Conservation (phyloP, 768 basidiomycete species). For the Tricholoma sp. region DNA sequence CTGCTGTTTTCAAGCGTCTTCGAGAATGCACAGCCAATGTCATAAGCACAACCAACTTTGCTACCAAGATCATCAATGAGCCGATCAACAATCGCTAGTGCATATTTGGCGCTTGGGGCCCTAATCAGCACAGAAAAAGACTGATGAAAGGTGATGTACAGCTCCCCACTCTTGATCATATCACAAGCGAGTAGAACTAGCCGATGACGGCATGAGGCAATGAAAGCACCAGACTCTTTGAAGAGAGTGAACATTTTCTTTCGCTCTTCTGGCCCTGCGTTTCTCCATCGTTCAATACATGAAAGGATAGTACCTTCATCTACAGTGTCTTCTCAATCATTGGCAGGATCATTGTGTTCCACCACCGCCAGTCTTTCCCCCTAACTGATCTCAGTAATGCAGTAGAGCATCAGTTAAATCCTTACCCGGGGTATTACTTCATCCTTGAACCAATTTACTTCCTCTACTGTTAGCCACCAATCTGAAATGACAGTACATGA, state of each 20-base stretch:
- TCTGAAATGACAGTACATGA: neutral
- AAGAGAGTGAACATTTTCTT: neutral
- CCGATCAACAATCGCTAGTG: neutral
- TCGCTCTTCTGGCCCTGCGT: neutral
- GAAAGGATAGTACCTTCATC: neutral
- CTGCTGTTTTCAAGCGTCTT: neutral
- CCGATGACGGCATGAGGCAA: no score
- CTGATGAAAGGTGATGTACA: neutral
- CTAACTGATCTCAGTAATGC: neutral
- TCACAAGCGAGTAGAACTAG: neutral
- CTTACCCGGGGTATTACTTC: neutral
- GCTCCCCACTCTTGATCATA: neutral
- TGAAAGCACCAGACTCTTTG: neutral
- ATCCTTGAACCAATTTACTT: neutral
- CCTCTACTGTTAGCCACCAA: neutral
- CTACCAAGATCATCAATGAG: neutral
- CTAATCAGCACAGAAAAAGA: neutral
- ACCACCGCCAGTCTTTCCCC: neutral
- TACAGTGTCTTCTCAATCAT: neutral
- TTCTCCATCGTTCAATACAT: neutral
- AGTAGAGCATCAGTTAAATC: neutral
- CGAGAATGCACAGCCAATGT: neutral
- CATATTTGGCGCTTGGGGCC: neutral
- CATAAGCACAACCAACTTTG: conserved; percentile 1
- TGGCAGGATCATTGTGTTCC: neutral